Evolutionary conservation across 345 rosid species (phyloP).

Genomic region (Streptanthus diversifolius): DNA sequence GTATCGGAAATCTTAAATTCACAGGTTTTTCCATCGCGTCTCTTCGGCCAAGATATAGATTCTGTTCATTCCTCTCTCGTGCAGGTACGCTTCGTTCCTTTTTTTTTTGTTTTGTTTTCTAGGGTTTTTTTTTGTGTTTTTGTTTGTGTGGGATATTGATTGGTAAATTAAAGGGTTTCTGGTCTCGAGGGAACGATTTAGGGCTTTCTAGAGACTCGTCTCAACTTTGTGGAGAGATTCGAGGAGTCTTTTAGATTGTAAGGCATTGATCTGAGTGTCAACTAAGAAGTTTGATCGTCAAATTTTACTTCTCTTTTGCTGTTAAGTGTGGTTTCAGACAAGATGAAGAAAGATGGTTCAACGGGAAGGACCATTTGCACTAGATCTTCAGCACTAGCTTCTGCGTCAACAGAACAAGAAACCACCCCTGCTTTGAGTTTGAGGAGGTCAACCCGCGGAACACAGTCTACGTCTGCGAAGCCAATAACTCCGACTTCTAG

Average conservation of each 20-base stretch:
- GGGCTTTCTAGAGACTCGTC: neutral
- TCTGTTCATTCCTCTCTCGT: neutral
- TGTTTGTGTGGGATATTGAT: neutral
- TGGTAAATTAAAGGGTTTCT: constrained; percentile 3
- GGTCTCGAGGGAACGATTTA: neutral
- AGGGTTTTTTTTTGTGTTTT: neutral
- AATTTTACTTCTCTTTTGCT: neutral
- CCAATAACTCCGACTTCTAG: constrained; percentile 32
- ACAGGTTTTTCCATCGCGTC: neutral
- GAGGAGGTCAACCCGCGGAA: constrained; percentile 55
- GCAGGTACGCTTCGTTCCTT: constrained; percentile 13
- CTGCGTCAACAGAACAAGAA: constrained; percentile 22
- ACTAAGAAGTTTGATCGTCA: neutral
- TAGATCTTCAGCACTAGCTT: constrained; percentile 29
- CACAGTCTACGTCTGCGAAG: constrained; percentile 34
- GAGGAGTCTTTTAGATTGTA: neutral
- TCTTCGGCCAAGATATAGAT: neutral
- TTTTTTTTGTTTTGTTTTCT: neutral
- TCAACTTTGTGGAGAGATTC: neutral
- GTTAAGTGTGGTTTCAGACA: constrained; percentile 1
- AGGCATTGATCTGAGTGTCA: neutral
- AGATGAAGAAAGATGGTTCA: constrained; percentile 38
- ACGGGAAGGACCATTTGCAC: constrained; percentile 38
- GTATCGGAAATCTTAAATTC: neutral
- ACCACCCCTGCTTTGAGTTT: constrained; percentile 40